Evolutionary conservation across 1,284 basidiomycete genomes (phyloP).

Genomic region (Leccinum fuscescens): DNA sequence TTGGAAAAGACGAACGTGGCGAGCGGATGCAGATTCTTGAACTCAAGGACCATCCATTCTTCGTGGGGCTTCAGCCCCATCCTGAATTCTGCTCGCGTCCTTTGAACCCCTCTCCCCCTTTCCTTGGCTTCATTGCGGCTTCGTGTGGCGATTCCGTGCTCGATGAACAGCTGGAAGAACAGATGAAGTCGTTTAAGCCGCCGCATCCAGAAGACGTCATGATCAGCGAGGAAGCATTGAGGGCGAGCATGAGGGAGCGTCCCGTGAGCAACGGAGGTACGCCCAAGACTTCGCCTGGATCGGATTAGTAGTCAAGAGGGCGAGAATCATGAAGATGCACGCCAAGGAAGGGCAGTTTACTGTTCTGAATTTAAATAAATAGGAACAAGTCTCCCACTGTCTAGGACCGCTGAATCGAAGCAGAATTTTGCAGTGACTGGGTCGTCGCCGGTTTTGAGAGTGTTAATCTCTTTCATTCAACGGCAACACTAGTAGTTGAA

Average conservation of each 20-base stretch:
- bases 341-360: background rate
- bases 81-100: conserved; percentile 99
- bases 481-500: background rate
- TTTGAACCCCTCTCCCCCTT: conserved; percentile 95
- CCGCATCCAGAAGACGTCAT: conserved; percentile 52
- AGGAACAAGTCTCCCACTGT: background rate
- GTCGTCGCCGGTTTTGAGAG: background rate
- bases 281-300: conserved; percentile 24
- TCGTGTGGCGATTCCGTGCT: conserved; percentile 60
- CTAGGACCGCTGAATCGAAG: conserved; percentile 4
- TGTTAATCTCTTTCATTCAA: background rate
- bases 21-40: conserved; percentile 98
- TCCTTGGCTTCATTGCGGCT: conserved; percentile 94
- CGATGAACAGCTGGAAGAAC: conserved; percentile 72
- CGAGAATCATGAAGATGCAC: conserved; percentile 1
- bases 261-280: conserved; percentile 24
- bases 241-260: conserved; percentile 34
- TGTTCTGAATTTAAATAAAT: conserved; percentile 2
- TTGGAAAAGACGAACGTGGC: conserved; percentile 92
- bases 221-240: conserved; percentile 45
- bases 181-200: conserved; percentile 50
- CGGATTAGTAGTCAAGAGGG: conserved; percentile 13
- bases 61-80: conserved; percentile 90
- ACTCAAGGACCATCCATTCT: conserved; percentile 90
- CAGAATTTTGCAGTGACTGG: background rate